Conservation (phyloP, 116 monocot species). For the Iris pallida region DNA sequence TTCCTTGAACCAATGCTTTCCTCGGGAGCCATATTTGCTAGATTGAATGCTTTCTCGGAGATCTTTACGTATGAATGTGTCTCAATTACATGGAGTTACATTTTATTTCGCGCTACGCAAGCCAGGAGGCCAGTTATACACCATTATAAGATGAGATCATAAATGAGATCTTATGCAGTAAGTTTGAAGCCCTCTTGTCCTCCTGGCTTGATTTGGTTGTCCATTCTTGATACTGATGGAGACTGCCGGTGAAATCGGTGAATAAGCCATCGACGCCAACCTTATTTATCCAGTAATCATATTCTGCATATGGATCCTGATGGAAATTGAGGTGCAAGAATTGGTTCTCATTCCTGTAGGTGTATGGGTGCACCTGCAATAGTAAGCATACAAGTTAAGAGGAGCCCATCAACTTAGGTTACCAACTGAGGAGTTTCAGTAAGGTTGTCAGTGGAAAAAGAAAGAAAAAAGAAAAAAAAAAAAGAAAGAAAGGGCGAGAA, state of each 20-base stretch:
- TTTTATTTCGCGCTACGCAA: neutral
- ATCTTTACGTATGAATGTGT: neutral
- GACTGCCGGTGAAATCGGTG: conserved; percentile 84
- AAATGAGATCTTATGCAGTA: conserved; percentile 13
- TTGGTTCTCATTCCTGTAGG: conserved; percentile 80
- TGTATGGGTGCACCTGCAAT: conserved; percentile 83
- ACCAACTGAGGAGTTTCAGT: too few relatives aligned
- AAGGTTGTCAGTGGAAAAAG: too few relatives aligned
- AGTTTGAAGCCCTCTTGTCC: neutral
- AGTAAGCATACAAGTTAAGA: too few relatives aligned
- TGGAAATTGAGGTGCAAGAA: conserved; percentile 71
- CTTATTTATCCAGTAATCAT: conserved; percentile 65
- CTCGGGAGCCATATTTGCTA: too few relatives aligned
- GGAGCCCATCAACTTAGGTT: too few relatives aligned
- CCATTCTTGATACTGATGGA: conserved; percentile 63
- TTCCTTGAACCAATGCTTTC: too few relatives aligned
- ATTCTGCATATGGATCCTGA: conserved; percentile 79
- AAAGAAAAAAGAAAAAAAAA: too few relatives aligned
- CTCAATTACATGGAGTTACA: neutral
- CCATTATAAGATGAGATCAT: conserved; percentile 8
- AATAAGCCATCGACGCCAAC: conserved; percentile 72
- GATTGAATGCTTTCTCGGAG: neutral
- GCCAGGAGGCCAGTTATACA: neutral
- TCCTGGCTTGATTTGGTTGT: neutral
- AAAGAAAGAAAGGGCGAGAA: too few relatives aligned